phyloP scores from a whole-genome alignment of 2,329 filamentous ascomycete genomes.

The Calonectria multiphialidica region DNA sequence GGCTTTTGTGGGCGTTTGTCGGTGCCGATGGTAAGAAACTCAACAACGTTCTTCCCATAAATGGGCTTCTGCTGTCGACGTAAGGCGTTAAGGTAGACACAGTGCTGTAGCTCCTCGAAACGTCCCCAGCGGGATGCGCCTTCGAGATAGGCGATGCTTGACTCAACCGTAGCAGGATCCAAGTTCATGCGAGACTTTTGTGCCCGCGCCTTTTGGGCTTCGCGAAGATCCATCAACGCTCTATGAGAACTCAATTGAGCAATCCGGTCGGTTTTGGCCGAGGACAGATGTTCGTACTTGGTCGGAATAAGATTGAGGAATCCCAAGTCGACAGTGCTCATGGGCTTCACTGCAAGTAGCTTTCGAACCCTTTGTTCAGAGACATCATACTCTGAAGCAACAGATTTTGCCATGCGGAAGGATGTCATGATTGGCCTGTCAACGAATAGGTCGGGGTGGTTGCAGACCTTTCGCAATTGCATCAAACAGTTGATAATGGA shows the following conservation, averaged over 20 bases:
- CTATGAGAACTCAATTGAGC: slow-evolving; percentile 78
- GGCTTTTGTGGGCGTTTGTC: slow-evolving; percentile 70
- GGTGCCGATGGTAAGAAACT: slow-evolving; percentile 76
- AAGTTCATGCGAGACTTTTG: slow-evolving; percentile 67
- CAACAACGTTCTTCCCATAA: slow-evolving; percentile 84
- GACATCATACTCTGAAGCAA: slow-evolving; percentile 78
- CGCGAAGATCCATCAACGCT: slow-evolving; percentile 76
- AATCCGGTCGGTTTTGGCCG: slow-evolving; percentile 63
- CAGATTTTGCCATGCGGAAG: slow-evolving; percentile 88
- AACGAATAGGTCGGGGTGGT: slow-evolving; percentile 96
- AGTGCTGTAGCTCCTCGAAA: slow-evolving; percentile 84
- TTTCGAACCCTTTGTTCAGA: slow-evolving; percentile 79
- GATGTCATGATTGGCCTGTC: slow-evolving; percentile 97
- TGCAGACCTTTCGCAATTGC: slow-evolving; percentile 97
- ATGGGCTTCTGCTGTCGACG: slow-evolving; percentile 84
- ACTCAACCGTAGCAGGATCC: slow-evolving; percentile 76
- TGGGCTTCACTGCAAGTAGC: slow-evolving; percentile 71
- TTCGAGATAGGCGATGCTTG: slow-evolving; percentile 79
- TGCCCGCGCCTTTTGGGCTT: slow-evolving; percentile 74
- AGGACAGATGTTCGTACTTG: slow-evolving; percentile 75
- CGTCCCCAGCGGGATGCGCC: slow-evolving; percentile 76
- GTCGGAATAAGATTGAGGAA: slow-evolving; percentile 86
- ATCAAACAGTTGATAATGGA: slow-evolving; percentile 99
- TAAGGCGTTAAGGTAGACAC: slow-evolving; percentile 83
- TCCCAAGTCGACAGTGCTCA: slow-evolving; percentile 76